Evolutionary conservation across 129 eudicot species (phyloP).

Genomic region (Glebionis coronaria): DNA sequence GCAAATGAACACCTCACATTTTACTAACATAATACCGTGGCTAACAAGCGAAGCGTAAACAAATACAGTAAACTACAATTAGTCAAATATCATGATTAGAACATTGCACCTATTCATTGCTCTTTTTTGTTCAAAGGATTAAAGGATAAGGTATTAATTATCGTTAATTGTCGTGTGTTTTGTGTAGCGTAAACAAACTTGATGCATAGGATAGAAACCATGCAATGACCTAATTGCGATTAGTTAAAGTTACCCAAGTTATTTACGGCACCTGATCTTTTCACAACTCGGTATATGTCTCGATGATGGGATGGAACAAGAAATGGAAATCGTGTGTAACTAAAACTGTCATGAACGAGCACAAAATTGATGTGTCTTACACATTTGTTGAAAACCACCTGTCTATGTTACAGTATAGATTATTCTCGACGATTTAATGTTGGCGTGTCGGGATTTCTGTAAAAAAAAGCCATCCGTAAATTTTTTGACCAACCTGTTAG

Average conservation of each 20-base stretch:
- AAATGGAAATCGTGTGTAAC: slow-evolving; percentile 13
- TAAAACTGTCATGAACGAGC: background rate
- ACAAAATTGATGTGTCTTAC: background rate
- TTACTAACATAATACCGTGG: background rate
- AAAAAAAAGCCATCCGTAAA: no score
- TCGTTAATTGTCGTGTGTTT: background rate
- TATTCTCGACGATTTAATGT: no score
- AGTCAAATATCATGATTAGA: slow-evolving; percentile 27
- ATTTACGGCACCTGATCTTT: slow-evolving; percentile 3
- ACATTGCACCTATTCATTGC: background rate
- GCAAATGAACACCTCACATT: background rate
- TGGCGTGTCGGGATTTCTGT: no score
- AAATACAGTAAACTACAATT: slow-evolving; percentile 1
- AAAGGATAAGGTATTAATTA: background rate
- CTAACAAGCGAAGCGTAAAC: slow-evolving; percentile 16
- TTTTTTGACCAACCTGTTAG: no score
- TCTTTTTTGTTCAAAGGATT: no score
- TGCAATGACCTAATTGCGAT: background rate
- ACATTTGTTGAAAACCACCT: background rate
- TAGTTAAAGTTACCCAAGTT: slow-evolving; percentile 8
- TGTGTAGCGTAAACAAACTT: background rate
- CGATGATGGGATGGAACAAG: slow-evolving; percentile 9
- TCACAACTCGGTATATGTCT: background rate
- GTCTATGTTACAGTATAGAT: background rate
- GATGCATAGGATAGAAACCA: background rate